Evolutionary conservation across 1,139 yeast species (phyloP).

Genomic region (Meyerozyma smithsonii): DNA sequence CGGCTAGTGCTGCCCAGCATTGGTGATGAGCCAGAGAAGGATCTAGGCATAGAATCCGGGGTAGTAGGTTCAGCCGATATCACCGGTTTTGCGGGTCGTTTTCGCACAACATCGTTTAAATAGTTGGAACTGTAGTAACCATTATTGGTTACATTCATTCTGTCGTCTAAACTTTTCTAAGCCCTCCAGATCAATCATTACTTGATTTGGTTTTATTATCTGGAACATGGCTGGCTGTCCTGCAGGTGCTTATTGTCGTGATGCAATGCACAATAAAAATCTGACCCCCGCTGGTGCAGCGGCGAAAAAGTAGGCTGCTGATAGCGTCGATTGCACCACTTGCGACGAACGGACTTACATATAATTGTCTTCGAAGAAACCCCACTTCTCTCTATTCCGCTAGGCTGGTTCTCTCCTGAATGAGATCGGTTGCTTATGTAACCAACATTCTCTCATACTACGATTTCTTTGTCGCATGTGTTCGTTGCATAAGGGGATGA

Average conservation of each 20-base stretch:
- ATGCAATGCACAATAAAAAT: neutral
- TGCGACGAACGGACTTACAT: too few species aligned
- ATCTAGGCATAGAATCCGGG: neutral
- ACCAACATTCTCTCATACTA: too few species aligned
- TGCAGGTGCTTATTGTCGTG: neutral
- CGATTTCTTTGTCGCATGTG: too few species aligned
- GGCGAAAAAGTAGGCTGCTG: too few species aligned
- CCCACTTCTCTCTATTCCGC: too few species aligned
- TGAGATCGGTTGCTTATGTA: too few species aligned
- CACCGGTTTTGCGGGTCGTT: conserved; percentile 8
- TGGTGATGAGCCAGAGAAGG: neutral
- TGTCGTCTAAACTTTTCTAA: neutral
- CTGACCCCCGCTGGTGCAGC: too few species aligned
- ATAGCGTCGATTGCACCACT: too few species aligned
- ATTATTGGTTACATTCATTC: conserved; percentile 20
- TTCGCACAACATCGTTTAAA: conserved; percentile 13
- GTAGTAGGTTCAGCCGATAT: neutral
- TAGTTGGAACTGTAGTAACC: conserved; percentile 20
- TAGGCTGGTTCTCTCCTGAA: too few species aligned
- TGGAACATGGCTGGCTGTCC: conserved; percentile 8
- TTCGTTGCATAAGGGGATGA: too few species aligned
- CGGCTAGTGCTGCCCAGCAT: neutral
- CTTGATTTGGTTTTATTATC: conserved; percentile 2
- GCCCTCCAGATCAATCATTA: neutral
- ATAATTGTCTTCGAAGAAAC: too few species aligned